These are phyloP conservation scores for Inga oerstediana DNA, from an alignment of 306 rosid species.

Conservation along the genomic window DNA sequence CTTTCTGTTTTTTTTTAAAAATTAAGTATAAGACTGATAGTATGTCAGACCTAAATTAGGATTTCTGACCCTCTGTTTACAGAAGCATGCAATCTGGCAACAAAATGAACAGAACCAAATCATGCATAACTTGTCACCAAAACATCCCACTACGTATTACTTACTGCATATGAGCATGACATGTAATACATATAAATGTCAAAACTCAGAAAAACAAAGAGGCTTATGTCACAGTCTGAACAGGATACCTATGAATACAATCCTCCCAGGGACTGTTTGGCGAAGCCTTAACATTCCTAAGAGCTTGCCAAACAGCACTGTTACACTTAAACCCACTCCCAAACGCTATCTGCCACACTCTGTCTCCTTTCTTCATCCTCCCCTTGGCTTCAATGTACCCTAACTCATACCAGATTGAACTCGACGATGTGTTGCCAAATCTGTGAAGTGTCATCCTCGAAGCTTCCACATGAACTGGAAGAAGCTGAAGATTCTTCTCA, in stretches of 20 bases:
- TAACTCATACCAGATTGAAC: conserved; percentile 75
- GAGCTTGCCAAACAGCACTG: conserved; percentile 76
- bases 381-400: conserved; percentile 69
- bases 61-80: background rate
- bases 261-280: conserved; percentile 66
- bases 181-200: background rate
- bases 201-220: background rate
- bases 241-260: conserved; percentile 65
- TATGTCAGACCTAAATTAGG: background rate
- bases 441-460: conserved; percentile 75
- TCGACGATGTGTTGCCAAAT: conserved; percentile 72
- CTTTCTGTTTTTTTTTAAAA: background rate
- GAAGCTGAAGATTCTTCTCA: conserved; percentile 72
- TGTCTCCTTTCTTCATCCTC: conserved; percentile 49
- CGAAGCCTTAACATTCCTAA: conserved; percentile 57
- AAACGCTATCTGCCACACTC: conserved; percentile 73
- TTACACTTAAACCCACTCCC: conserved; percentile 80
- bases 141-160: background rate
- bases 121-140: background rate
- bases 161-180: background rate
- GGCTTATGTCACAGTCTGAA: conserved; percentile 38
- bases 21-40: background rate
- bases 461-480: conserved; percentile 55
- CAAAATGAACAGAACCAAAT: background rate
- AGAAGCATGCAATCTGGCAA: background rate